These are phyloP conservation scores for Ophiostoma australiae DNA, from an alignment of 2,329 filamentous ascomycete genomes.

Conservation along the genomic window DNA sequence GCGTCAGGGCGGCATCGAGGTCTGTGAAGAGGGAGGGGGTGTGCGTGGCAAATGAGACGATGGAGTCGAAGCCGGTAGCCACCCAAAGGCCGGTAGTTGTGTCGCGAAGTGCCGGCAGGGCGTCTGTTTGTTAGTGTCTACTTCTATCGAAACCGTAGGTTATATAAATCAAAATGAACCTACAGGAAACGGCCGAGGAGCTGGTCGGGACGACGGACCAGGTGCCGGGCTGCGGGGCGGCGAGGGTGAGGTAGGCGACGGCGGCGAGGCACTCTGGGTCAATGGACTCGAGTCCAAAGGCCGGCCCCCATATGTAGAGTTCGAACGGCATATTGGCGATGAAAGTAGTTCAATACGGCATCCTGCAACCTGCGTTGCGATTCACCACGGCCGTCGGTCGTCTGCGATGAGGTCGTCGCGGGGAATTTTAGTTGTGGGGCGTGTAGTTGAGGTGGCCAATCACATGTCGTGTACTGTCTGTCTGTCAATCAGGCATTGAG, in stretches of 20 bases:
- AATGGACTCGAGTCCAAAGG: slow-evolving; percentile 82
- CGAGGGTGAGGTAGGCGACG: slow-evolving; percentile 67
- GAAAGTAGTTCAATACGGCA: not conserved
- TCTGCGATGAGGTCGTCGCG: not conserved
- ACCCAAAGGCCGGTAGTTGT: slow-evolving; percentile 48
- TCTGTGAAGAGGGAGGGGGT: slow-evolving; percentile 29
- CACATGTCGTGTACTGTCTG: not conserved
- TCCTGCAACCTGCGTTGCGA: not conserved
- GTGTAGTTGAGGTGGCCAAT: not conserved
- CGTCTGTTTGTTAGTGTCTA: slow-evolving; percentile 29
- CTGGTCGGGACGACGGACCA: slow-evolving; percentile 72
- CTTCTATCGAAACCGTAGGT: not conserved
- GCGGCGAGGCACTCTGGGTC: slow-evolving; percentile 85
- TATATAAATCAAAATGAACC: slow-evolving; percentile 16
- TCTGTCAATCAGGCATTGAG: too few relatives aligned
- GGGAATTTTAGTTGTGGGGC: not conserved
- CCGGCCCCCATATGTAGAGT: slow-evolving; percentile 86
- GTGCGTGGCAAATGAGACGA: slow-evolving; percentile 51
- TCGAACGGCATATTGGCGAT: slow-evolving; percentile 47
- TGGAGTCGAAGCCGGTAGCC: slow-evolving; percentile 56
- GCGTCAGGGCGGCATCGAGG: slow-evolving; percentile 40
- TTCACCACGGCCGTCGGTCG: not conserved
- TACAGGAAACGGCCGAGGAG: slow-evolving; percentile 57
- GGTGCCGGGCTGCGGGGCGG: slow-evolving; percentile 37
- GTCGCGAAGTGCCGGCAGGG: slow-evolving; percentile 52